Conservation (phyloP, 176 grass and related monocot species). For the Cymbopogon citratus region DNA sequence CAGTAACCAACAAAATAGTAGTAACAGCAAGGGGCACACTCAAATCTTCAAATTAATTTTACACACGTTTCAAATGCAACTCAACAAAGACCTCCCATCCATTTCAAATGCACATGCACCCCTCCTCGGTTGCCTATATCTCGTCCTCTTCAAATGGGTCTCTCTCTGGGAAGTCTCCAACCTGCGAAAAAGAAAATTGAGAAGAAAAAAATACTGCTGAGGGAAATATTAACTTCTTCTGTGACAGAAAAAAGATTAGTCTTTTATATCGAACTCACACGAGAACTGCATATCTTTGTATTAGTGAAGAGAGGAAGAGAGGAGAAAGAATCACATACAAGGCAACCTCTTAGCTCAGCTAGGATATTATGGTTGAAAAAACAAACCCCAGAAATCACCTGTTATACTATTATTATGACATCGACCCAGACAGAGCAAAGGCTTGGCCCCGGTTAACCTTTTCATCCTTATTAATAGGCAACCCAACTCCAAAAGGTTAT, state of each 20-base stretch:
- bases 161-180: slow-evolving; percentile 79
- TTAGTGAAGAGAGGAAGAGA: background rate
- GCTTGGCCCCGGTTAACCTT: background rate
- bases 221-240: slow-evolving; percentile 12
- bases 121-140: slow-evolving; percentile 40
- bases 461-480: background rate
- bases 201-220: background rate
- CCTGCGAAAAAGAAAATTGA: slow-evolving; percentile 27
- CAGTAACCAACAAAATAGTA: background rate
- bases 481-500: background rate
- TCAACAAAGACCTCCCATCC: no score
- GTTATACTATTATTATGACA: background rate
- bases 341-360: background rate
- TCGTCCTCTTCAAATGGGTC: slow-evolving; percentile 90
- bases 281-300: no score
- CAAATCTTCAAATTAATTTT: background rate
- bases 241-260: no score
- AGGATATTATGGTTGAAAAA: background rate
- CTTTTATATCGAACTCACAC: no score
- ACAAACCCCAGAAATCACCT: background rate
- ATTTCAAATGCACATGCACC: background rate
- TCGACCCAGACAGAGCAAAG: background rate
- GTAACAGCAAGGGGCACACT: background rate
- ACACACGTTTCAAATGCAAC: background rate
- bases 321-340: background rate